Percentiles rank a stretch among this genome's conserved stretches.
These are phyloP conservation scores for Lasiodiplodia sp. DNA, from an alignment of 2,329 filamentous ascomycete genomes.

Conservation along the genomic window DNA sequence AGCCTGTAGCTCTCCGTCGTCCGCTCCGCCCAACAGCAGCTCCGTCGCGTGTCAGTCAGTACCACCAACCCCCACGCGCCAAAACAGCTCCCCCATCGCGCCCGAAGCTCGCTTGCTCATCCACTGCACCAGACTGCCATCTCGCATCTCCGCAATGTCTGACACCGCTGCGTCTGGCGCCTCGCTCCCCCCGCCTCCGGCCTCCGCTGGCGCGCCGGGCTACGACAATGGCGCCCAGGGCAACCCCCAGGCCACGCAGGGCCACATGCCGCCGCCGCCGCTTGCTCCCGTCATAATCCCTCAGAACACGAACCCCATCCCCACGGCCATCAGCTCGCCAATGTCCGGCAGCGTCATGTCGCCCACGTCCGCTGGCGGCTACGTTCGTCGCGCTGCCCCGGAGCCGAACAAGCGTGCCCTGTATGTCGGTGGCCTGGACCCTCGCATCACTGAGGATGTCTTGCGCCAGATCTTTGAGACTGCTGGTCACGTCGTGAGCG, in stretches of 20 bases:
- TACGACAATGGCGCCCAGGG: conserved; percentile 78
- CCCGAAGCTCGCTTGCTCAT: conserved; percentile 29
- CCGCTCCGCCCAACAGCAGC: conserved; percentile 6
- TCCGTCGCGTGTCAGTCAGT: conserved; percentile 29
- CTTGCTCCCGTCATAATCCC: conserved; percentile 86
- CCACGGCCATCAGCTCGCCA: conserved; percentile 88
- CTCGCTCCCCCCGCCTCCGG: conserved; percentile 74
- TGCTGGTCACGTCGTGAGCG: conserved; percentile 95
- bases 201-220: conserved; percentile 75
- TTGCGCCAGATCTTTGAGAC: conserved; percentile 98
- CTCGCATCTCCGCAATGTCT: conserved; percentile 68
- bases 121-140: conserved; percentile 26
- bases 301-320: conserved; percentile 94
- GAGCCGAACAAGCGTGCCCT: conserved; percentile 98
- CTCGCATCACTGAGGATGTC: conserved; percentile 94
- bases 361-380: conserved; percentile 80
- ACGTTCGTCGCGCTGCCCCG: conserved; percentile 87
- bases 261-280: conserved; percentile 88
- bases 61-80: conserved; percentile 29
- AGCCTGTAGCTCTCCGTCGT: conserved; percentile 1
- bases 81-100: conserved; percentile 21
- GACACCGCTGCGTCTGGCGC: conserved; percentile 70
- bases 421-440: conserved; percentile 94
- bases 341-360: conserved; percentile 83
- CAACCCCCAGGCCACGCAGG: conserved; percentile 71